Base-by-base conservation (phyloP, 495 filamentous ascomycete species). In the Hypoxylon subgilvum region DNA sequence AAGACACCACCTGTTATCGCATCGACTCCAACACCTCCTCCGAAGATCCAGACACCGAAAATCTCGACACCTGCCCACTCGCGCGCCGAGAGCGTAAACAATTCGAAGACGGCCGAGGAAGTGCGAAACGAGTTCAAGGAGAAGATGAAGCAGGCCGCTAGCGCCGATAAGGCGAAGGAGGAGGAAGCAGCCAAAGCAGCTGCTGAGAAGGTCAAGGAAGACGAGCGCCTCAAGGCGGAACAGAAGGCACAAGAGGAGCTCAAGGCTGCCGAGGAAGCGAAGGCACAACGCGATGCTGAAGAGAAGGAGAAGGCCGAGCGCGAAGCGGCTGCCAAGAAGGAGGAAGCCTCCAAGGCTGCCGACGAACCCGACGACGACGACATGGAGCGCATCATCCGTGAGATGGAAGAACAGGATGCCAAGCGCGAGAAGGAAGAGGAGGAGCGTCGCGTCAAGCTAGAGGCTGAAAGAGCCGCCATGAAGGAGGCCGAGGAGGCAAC, bases 231-330 rank as follows among this genome's bases (percentile, higher is more conserved):
- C 6, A 61, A 63, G 34, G 48, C 44, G n/a, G 65, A 75, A 66
- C 57, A 74, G 75, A 88, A 88, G 79, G 85, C 85, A 2, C 81
- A 83, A 30, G 86, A 88, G 62, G 87, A 93, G 67, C 80, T 82
- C 43, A 86, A 88, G 63, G 86, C 87, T 17, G 81, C 84, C 14
- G 84, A 91, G 54, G 83, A 84, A 48, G 77, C 77, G 42, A 85
- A 85, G 68, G 82, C 83, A 43, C 77, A 82, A 60, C 76, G 79
- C 17, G 80, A 77, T 41, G 71, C 74, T 8, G 76, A 83, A 18
- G 74, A 73, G 31, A 73, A 80, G 25, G 74, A 70, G 43, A 73
- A 82, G 57, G 73, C 76, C 1, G 70, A 76, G 18, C 66, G 63
- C 16, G 71, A 79, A 49, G 67, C 74, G 8, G 67, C 51, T 35